Evolutionary conservation across 768 basidiomycete species (phyloP), one percentile per base, ranked within the genome.

Genomic region (Mycena albidolilacea): DNA sequence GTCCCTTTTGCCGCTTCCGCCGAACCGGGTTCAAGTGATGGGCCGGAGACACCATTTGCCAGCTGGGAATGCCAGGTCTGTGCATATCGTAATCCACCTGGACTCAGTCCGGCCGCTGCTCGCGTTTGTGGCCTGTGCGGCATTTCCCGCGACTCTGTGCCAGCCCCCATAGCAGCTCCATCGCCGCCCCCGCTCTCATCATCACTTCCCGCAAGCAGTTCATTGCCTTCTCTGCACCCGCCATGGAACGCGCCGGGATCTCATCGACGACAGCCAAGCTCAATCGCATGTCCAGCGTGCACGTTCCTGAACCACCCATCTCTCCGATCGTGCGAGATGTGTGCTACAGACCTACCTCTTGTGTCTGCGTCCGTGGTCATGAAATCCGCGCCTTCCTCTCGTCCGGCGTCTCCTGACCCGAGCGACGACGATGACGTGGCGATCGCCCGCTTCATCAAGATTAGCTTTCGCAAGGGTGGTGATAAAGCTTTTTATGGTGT

Each of bases 401-500:
- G 93, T 35, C 89, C 93, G 3, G 80, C 84, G 9, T 91, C 93
- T 0, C 88, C 88, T 0, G 84, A 83, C 50, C 64, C 76, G 38
- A 75, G 77, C 37, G 80, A 75, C 17, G 77, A 80, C 38, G 79
- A 81, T 54, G 52, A 50, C 46, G 82, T 84, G 21, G 83, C 85
- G 50, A 79, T 84, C n/a, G 78, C 77, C 5, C 81, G 85, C 39
- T 85, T 92, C 69, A 89, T 98, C 60, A 93, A 94, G 75, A 80
- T 99, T 67, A 97, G 95, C 81, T 98, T 99, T 81, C 88, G 97
- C 54, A 95, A 91, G 79, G 96, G 97, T 4, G 97, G 97, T 0
- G 96, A 94, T 79, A 93, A 93, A 81, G 76, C 88, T 1, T 93
- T 96, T 75, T 98, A 99, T 81, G 85, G 89, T 19, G 87, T 89